Evolutionary conservation across 805 yeast species (phyloP).

Genomic region (Saturnispora halmiae): DNA sequence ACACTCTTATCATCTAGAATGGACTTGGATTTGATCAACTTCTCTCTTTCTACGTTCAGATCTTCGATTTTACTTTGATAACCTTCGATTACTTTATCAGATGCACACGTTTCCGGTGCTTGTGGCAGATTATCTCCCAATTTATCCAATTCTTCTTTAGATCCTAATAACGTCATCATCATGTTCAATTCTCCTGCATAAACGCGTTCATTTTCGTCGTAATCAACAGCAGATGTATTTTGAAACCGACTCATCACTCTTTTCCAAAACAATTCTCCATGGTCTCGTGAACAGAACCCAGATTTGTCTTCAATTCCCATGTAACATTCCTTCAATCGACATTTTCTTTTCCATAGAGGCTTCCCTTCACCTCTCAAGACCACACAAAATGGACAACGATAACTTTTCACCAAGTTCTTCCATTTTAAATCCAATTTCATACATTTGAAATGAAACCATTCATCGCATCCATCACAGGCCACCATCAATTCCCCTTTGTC

Average conservation of each 20-base stretch:
- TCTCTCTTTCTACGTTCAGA: not conserved
- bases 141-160: conserved; percentile 18
- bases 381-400: conserved; percentile 67
- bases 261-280: conserved; percentile 46
- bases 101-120: not conserved
- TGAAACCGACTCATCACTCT: conserved; percentile 20
- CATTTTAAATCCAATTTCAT: conserved; percentile 46
- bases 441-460: conserved; percentile 86
- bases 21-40: not conserved
- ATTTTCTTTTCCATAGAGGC: conserved; percentile 68
- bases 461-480: conserved; percentile 92
- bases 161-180: conserved; percentile 14
- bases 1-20: conserved; percentile 1
- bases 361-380: conserved; percentile 35
- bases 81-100: conserved; percentile 6
- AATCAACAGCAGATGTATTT: conserved; percentile 8
- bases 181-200: conserved; percentile 2
- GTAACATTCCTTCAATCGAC: conserved; percentile 51
- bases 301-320: conserved; percentile 43
- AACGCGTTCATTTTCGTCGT: conserved; percentile 10
- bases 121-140: conserved; percentile 38
- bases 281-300: conserved; percentile 69
- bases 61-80: not conserved
- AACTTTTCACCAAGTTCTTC: conserved; percentile 50
- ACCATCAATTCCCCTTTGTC: conserved; percentile 82